A percentile compares a stretch with the other conserved stretches of the same genome.
Evolutionary conservation across 306 rosid species (phyloP).

Genomic region (Pyrus bretschneideri): DNA sequence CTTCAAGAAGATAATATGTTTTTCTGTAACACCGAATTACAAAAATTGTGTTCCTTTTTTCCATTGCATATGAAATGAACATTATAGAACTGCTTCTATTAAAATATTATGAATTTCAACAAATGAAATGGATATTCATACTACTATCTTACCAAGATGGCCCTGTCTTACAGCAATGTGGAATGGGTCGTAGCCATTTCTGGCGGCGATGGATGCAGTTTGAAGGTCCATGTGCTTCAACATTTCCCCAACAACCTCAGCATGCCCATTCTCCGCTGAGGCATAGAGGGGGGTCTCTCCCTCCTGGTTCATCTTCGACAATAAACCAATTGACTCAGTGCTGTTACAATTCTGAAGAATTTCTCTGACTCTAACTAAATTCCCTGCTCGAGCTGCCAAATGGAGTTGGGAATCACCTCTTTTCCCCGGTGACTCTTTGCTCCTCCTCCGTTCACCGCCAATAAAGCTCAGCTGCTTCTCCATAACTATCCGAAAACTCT

Average conservation of each 20-base stretch:
- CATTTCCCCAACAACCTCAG: constrained; percentile 62
- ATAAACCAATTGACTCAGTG: constrained; percentile 37
- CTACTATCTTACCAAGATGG: constrained; percentile 61
- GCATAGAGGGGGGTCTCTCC: constrained; percentile 90
- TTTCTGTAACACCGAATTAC: background rate
- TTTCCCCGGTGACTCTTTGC: constrained; percentile 52
- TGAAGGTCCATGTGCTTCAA: constrained; percentile 71
- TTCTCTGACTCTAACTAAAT: constrained; percentile 48
- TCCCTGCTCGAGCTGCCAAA: constrained; percentile 77
- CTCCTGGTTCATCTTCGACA: constrained; percentile 70
- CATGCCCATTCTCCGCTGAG: constrained; percentile 79
- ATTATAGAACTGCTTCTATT: background rate
- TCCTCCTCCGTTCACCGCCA: constrained; percentile 37
- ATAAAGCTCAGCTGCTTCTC: constrained; percentile 55
- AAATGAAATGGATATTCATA: background rate
- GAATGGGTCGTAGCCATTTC: constrained; percentile 84
- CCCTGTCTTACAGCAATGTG: constrained; percentile 90
- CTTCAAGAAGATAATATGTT: background rate
- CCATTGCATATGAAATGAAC: background rate
- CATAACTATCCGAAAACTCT: constrained; percentile 55
- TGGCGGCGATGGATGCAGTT: constrained; percentile 63
- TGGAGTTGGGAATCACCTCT: constrained; percentile 59
- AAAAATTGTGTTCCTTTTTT: background rate
- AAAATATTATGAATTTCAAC: background rate
- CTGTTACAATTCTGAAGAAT: constrained; percentile 43